These are phyloP conservation scores for Colletotrichum agaves DNA, from an alignment of 2,329 filamentous ascomycete genomes.

Conservation along the genomic window DNA sequence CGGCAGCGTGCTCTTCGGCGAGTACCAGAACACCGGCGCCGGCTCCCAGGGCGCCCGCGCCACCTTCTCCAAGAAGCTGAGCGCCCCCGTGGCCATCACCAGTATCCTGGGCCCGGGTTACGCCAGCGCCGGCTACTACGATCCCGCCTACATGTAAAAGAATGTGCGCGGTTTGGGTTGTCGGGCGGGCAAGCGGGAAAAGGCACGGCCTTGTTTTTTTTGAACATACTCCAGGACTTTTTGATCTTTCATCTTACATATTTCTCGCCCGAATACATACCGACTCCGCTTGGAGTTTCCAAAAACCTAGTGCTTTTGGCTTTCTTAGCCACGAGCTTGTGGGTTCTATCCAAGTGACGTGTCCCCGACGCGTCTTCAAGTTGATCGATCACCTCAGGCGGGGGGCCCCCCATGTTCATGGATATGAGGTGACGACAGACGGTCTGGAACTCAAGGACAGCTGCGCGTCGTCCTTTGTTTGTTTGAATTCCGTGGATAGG, in stretches of 20 bases:
- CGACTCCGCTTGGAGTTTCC: background rate
- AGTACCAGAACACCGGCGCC: slow-evolving; percentile 68
- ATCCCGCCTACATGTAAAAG: slow-evolving; percentile 42
- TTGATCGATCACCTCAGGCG: too few species aligned
- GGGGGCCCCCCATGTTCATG: background rate
- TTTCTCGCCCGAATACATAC: slow-evolving; percentile 7
- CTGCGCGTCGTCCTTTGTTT: background rate
- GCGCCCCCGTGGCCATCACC: slow-evolving; percentile 47
- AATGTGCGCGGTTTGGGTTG: background rate
- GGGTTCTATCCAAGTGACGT: too few species aligned
- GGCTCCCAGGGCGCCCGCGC: slow-evolving; percentile 66
- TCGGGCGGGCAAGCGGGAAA: background rate
- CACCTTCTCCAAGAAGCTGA: slow-evolving; percentile 51
- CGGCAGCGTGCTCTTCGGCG: slow-evolving; percentile 64
- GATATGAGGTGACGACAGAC: background rate
- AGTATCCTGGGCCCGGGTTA: slow-evolving; percentile 45
- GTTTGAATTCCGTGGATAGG: too few species aligned
- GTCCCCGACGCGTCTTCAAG: background rate
- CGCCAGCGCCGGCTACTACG: slow-evolving; percentile 42
- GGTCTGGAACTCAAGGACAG: background rate
- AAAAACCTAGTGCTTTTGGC: background rate
- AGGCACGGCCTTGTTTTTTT: background rate
- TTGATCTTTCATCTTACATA: slow-evolving; percentile 10
- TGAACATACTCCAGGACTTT: background rate
- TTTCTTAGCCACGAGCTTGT: background rate